Evolutionary conservation across 331 rosid species (phyloP), one percentile per base, ranked within the genome.

Genomic region (Malus hybrid): DNA sequence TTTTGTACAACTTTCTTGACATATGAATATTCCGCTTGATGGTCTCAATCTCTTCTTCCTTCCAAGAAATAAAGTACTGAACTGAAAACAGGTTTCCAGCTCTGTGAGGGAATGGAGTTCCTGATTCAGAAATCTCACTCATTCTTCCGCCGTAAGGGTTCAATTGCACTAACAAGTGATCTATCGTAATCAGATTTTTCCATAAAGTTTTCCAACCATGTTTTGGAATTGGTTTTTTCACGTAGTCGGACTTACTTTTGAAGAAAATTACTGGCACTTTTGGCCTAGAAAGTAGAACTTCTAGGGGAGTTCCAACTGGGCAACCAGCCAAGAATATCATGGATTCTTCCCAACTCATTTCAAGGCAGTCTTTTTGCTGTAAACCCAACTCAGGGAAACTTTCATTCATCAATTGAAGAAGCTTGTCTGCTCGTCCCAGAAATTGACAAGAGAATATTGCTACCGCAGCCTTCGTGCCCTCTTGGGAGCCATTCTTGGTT

Each of bases 271-370:
- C 53, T 0, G 84, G 67, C 46, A 22, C 8, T 10, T 78, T 72
- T 13, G 78, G 70, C 20, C 88, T 82, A 10, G 55, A 71, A 1
- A 87, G 89, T 48, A 89, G 78, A 48, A 79, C 79, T 2, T 81
- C 75, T 14, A 66, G 26, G 18, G 88, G 33, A 0, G 70, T 70
- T 16, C 75, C 78, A 10, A 44, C 9, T 6, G 77, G 70, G 42
- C 15, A 48, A 3, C 78, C 75, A 13, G 74, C 84, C 79, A 79
- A 85, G 73, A 64, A 82, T 0, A 82, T 60, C 22, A 82, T 87
- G 2, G 86, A 85, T 6, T 87, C 79, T 29, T 84, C 71, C 94
- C 94, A 89, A 15, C 84, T 84, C 80, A 84, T 66, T 36, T 86
- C 78, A 2, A 55, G 74, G 42, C 81, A 74, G 14, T 85, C 53